These are phyloP conservation scores for Fusarium nurragi DNA, from an alignment of 2,329 filamentous ascomycete genomes.

Conservation along the genomic window DNA sequence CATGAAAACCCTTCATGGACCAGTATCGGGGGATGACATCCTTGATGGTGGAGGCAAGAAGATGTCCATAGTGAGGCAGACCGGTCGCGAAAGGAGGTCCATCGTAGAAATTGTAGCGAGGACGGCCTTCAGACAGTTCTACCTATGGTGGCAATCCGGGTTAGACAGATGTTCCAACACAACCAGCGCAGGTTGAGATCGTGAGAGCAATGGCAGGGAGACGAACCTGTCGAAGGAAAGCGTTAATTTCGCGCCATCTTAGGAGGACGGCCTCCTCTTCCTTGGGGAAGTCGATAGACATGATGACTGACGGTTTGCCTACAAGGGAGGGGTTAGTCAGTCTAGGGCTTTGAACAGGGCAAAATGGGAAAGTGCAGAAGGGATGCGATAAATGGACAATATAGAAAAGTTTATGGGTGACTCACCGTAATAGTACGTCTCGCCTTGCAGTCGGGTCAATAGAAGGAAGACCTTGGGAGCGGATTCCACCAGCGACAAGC, in stretches of 20 bases:
- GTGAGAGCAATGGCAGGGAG: background rate
- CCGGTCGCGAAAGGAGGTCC: slow-evolving; percentile 83
- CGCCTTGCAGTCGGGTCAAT: slow-evolving; percentile 27
- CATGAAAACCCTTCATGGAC: slow-evolving; percentile 96
- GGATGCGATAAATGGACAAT: background rate
- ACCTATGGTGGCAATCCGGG: slow-evolving; percentile 51
- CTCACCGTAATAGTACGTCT: slow-evolving; percentile 29
- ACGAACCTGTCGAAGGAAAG: slow-evolving; percentile 82
- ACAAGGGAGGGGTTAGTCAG: slow-evolving; percentile 18
- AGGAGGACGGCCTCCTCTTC: slow-evolving; percentile 87
- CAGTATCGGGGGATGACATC: slow-evolving; percentile 97
- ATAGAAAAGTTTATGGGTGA: background rate
- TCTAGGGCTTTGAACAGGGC: background rate
- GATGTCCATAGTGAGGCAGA: slow-evolving; percentile 73
- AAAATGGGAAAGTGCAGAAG: background rate
- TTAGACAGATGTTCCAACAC: slow-evolving; percentile 9
- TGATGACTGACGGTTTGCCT: slow-evolving; percentile 50
- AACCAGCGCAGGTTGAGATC: background rate
- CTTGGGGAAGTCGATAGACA: slow-evolving; percentile 92
- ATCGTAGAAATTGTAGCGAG: slow-evolving; percentile 95
- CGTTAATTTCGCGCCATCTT: slow-evolving; percentile 90
- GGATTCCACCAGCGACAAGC: slow-evolving; percentile 29
- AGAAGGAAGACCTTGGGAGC: slow-evolving; percentile 17
- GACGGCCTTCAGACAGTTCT: slow-evolving; percentile 82
- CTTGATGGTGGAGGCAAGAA: slow-evolving; percentile 93